Evolutionary conservation across 768 basidiomycete genomes (phyloP), one percentile per base, ranked within the genome.

Genomic region (Tephrocybe sp.): DNA sequence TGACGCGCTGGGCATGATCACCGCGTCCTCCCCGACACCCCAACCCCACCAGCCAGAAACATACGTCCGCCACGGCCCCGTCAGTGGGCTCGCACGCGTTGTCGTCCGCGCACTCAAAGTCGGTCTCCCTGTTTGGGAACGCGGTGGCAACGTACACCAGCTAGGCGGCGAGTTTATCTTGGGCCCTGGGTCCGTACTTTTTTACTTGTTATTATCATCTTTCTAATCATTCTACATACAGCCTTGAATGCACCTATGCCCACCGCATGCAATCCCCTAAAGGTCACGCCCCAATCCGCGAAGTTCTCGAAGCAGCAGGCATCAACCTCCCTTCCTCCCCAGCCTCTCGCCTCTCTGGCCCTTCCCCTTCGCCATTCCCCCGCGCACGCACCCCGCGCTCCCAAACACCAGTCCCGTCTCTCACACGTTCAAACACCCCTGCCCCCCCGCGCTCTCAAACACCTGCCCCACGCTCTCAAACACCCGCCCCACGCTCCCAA

Each of bases 111-210:
- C 87, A 2, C 61, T 92, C 41, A 80, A 80, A 49, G 80, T 83
- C 22, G 82, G 84, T 21, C 87, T 95, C 85, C 89, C 90, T 0
- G 73, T 91, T 12, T 89, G 87, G 83, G 86, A 86, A 69, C 82
- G 80, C 52, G 87, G 85, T 2, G 92, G 92, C 0, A 84, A 92
- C 59, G 65, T 84, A 35, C 68, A 76, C 34, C 91, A 95, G 66
- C 73, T 96, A 16, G 94, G 94, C 9, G 95, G 94, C 19, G 95
- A 98, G 70, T 95, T 96, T 61, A 78, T 76, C 8, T 66, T 73
- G 52, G 77, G 73, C 18, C 73, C 69, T 42, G 75, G 74, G 75
- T 77, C 41, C 50, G 74, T 60, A 5, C n/a, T 25, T 25, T n/a
- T 46, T 31, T 9, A 3, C 16, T 43, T 51, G n/a, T n/a, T n/a